Evolutionary conservation across 805 yeast genomes (phyloP).

Genomic region (Hagleromyces aurorensis): DNA sequence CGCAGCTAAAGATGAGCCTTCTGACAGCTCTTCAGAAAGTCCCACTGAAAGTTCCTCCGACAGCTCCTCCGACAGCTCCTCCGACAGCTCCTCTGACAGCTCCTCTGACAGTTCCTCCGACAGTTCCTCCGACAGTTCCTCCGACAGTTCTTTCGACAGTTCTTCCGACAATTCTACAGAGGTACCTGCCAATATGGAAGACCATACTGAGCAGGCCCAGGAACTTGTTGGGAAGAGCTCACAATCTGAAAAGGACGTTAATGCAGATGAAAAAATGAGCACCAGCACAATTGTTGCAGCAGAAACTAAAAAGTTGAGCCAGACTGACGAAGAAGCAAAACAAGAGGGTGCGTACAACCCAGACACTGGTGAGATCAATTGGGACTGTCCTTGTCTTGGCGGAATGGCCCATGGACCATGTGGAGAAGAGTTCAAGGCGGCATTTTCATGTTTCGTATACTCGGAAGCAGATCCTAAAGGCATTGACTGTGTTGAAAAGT

Average conservation of each 20-base stretch:
- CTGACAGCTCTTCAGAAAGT: neutral
- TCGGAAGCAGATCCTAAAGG: constrained; percentile 96
- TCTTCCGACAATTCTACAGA: too few relatives aligned
- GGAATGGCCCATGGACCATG: constrained; percentile 99
- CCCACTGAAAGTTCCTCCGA: neutral
- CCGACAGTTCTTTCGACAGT: too few relatives aligned
- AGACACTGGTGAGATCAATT: constrained; percentile 96
- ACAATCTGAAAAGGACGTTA: too few relatives aligned
- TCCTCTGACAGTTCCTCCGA: too few relatives aligned
- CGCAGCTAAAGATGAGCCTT: neutral
- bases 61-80: too few relatives aligned
- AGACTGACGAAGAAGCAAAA: constrained; percentile 32
- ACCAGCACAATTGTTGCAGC: too few relatives aligned
- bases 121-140: too few relatives aligned
- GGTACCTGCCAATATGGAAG: too few relatives aligned
- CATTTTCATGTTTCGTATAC: constrained; percentile 90
- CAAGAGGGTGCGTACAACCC: constrained; percentile 79
- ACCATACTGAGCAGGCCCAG: too few relatives aligned
- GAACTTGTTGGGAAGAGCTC: too few relatives aligned
- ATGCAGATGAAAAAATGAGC: too few relatives aligned
- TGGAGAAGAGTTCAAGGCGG: constrained; percentile 90
- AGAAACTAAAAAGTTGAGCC: constrained; percentile 5
- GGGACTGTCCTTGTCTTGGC: constrained; percentile 99
- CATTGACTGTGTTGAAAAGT: constrained; percentile 85
- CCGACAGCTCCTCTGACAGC: too few relatives aligned